phyloP scores from a whole-genome alignment of 2,329 filamentous ascomycete genomes.

The Trichoderma koningii region DNA sequence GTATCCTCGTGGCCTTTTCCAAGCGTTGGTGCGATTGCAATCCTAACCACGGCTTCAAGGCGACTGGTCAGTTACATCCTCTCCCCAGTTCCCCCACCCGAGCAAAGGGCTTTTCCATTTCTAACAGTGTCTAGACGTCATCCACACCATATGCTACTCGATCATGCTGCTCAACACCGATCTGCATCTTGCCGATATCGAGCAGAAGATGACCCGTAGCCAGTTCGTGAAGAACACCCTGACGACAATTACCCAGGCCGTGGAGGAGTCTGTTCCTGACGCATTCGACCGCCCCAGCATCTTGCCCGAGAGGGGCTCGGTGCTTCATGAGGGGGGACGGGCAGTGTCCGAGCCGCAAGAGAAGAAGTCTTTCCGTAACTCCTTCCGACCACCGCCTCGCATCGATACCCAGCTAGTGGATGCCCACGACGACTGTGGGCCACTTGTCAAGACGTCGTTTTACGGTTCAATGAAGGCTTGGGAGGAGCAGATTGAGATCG shows the following conservation, averaged over 20 bases:
- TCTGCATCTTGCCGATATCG: conserved; percentile 90
- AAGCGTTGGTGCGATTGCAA: conserved; percentile 94
- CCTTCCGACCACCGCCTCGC: conserved; percentile 54
- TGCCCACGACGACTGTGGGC: conserved; percentile 63
- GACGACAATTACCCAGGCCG: conserved; percentile 78
- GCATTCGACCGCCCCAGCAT: conserved; percentile 63
- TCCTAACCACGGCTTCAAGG: conserved; percentile 88
- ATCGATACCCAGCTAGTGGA: conserved; percentile 47
- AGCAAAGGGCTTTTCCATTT: background rate
- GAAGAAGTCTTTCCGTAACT: conserved; percentile 47
- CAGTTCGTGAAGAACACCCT: conserved; percentile 98
- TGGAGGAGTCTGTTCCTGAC: conserved; percentile 70
- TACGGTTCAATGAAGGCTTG: conserved; percentile 75
- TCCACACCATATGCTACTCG: conserved; percentile 96
- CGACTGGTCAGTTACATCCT: conserved; percentile 62
- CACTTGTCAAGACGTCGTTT: conserved; percentile 76
- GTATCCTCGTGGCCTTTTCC: conserved; percentile 87
- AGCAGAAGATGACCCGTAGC: conserved; percentile 90
- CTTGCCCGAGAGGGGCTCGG: conserved; percentile 48
- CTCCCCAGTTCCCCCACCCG: background rate
- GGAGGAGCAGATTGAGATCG: conserved; percentile 86
- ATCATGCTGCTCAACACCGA: conserved; percentile 95
- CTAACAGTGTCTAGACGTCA: conserved; percentile 67
- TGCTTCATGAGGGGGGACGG: conserved; percentile 39
- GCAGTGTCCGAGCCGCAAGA: conserved; percentile 44